Conservation (phyloP, 345 rosid genomes). For the Ceriops tagal region DNA sequence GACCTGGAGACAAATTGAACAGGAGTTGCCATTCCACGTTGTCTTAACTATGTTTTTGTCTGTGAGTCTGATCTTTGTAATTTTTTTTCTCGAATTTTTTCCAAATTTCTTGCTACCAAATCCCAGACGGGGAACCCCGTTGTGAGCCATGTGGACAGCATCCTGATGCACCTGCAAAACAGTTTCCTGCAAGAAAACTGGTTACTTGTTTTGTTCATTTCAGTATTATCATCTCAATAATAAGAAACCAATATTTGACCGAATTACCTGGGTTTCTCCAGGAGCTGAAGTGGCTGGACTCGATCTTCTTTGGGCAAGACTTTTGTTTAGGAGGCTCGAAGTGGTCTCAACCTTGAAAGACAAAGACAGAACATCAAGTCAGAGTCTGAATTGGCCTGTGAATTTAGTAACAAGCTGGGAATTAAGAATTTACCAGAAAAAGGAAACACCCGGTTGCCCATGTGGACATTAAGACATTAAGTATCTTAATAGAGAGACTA, state of each 20-base stretch:
- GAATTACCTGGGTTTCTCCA: conserved; percentile 1
- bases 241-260: not conserved
- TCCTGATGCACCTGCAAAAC: not conserved
- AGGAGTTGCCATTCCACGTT: conserved; percentile 25
- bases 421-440: conserved; percentile 17
- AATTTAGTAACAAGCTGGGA: not conserved
- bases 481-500: conserved; percentile 15
- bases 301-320: not conserved
- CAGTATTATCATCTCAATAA: too few species aligned
- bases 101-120: too few species aligned
- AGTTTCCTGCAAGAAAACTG: too few species aligned
- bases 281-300: conserved; percentile 2
- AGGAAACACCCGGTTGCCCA: conserved; percentile 14
- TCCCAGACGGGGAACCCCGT: not conserved
- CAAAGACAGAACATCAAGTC: not conserved
- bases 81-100: not conserved
- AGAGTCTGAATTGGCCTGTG: not conserved
- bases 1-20: conserved; percentile 50
- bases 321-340: conserved; percentile 5
- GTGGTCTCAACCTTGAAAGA: not conserved
- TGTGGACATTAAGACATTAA: conserved; percentile 8
- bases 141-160: not conserved
- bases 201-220: too few species aligned
- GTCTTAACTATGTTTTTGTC: conserved; percentile 20
- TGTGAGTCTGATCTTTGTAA: conserved; percentile 20